phyloP scores from a whole-genome alignment of 345 rosid species.

The Populus alba region DNA sequence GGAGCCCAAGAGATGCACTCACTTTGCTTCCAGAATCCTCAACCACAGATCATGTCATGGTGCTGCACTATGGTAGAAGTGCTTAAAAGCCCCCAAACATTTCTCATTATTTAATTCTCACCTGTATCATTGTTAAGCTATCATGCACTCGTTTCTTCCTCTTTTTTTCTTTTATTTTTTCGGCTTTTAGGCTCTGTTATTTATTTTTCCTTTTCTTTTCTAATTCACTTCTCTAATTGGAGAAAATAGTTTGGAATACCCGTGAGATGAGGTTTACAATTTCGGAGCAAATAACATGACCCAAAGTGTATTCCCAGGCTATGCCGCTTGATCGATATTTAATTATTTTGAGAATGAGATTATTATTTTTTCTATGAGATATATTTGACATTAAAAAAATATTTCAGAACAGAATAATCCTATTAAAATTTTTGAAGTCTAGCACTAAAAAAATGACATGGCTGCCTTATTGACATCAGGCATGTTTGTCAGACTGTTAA shows the following conservation, averaged over 20 bases:
- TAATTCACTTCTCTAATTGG: conserved; percentile 22
- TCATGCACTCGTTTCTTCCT: not conserved
- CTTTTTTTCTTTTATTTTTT: conserved; percentile 9
- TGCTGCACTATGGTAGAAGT: conserved; percentile 76
- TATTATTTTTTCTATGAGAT: no score
- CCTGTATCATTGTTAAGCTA: conserved; percentile 34
- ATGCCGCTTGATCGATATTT: conserved; percentile 21
- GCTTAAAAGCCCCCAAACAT: conserved; percentile 4
- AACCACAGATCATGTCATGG: conserved; percentile 74
- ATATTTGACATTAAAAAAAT: no score
- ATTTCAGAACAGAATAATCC: no score
- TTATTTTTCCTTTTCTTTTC: conserved; percentile 6
- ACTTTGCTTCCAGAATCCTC: conserved; percentile 62
- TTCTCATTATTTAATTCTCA: conserved; percentile 9
- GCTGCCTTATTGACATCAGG: no score
- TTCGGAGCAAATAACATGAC: conserved; percentile 28
- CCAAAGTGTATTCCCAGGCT: conserved; percentile 26
- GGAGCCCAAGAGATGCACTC: conserved; percentile 60
- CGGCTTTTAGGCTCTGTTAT: conserved; percentile 18
- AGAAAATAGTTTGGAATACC: conserved; percentile 30
- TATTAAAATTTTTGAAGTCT: no score
- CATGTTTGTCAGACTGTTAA: no score
- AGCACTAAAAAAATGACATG: no score
- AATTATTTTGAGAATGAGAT: not conserved
- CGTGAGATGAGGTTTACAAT: conserved; percentile 23